phyloP scores from a whole-genome alignment of 1,284 basidiomycete genomes.

The Rhodotorula sp. region DNA sequence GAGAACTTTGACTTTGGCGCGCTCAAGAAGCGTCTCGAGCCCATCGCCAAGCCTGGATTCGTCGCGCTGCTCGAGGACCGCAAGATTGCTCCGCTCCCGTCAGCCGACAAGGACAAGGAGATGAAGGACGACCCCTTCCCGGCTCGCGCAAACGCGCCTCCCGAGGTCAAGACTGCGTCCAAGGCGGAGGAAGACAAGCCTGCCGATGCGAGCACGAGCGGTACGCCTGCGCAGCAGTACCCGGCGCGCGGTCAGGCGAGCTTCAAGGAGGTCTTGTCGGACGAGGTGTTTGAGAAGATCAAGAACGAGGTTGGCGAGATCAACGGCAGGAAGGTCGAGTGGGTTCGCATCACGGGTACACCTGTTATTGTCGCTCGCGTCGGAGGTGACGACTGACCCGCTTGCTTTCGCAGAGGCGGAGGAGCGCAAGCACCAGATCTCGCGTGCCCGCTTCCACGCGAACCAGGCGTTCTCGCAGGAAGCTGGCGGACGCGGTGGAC shows the following conservation, averaged over 20 bases:
- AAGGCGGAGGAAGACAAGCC: conserved; percentile 44
- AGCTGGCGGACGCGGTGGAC: conserved; percentile 51
- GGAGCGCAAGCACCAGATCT: conserved; percentile 74
- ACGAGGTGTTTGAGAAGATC: conserved; percentile 53
- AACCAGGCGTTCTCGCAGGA: conserved; percentile 53
- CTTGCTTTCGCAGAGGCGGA: conserved; percentile 55
- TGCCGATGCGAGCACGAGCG: conserved; percentile 46
- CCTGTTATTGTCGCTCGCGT: conserved; percentile 2
- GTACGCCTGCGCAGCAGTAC: conserved; percentile 53
- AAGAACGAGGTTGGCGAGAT: conserved; percentile 51
- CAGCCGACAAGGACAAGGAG: conserved; percentile 15
- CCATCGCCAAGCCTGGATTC: conserved; percentile 34
- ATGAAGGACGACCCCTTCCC: conserved; percentile 29
- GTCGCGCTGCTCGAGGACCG: conserved; percentile 28
- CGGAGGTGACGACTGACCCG: neutral
- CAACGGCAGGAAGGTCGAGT: conserved; percentile 50
- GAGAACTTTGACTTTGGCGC: conserved; percentile 39
- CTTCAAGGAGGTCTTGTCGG: conserved; percentile 51
- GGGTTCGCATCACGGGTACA: conserved; percentile 41
- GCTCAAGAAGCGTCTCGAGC: conserved; percentile 38
- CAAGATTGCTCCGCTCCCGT: conserved; percentile 23
- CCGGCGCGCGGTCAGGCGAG: conserved; percentile 52
- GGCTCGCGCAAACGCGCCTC: conserved; percentile 32
- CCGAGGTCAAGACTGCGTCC: conserved; percentile 30
- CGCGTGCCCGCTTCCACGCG: conserved; percentile 61